Conservation (phyloP, 371 early-diverging fungal species). For the Apophysomyces ossiformis region DNA sequence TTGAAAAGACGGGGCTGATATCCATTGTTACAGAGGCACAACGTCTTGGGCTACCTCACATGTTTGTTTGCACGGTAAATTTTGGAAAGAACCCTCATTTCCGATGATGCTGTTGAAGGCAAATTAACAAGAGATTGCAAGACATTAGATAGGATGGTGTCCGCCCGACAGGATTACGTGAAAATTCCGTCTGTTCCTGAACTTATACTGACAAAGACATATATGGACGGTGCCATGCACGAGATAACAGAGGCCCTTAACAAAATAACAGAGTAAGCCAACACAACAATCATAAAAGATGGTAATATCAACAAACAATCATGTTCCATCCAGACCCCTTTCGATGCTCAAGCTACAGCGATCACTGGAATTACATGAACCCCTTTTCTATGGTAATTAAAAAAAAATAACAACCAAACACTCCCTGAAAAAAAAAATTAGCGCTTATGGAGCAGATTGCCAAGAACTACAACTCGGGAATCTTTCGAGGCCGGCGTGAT, state of each 20-base stretch:
- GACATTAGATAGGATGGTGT: conserved; percentile 14
- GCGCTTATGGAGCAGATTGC: conserved; percentile 20
- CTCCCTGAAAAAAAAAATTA: conserved; percentile 8
- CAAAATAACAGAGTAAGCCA: conserved; percentile 26
- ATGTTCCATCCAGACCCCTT: conserved; percentile 21
- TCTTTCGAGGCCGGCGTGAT: conserved; percentile 30
- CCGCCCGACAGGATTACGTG: conserved; percentile 10
- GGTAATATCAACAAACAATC: not conserved
- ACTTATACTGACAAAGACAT: conserved; percentile 21
- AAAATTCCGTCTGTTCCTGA: conserved; percentile 16
- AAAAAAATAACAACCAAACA: not conserved
- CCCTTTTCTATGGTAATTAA: conserved; percentile 32
- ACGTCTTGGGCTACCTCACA: conserved; percentile 22
- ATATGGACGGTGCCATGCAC: conserved; percentile 3
- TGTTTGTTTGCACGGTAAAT: conserved; percentile 24
- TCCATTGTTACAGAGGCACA: conserved; percentile 28
- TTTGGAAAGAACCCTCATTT: not conserved
- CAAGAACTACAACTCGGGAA: conserved; percentile 16
- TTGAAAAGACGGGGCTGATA: conserved; percentile 18
- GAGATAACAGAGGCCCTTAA: conserved; percentile 16
- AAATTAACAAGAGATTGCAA: not conserved
- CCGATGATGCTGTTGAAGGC: not conserved
- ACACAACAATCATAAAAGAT: not conserved
- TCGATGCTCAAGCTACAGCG: conserved; percentile 25
- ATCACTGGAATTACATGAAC: conserved; percentile 19